Base-by-base conservation (phyloP, 78 protist species). In the Planoprotostelium fungivorum region DNA sequence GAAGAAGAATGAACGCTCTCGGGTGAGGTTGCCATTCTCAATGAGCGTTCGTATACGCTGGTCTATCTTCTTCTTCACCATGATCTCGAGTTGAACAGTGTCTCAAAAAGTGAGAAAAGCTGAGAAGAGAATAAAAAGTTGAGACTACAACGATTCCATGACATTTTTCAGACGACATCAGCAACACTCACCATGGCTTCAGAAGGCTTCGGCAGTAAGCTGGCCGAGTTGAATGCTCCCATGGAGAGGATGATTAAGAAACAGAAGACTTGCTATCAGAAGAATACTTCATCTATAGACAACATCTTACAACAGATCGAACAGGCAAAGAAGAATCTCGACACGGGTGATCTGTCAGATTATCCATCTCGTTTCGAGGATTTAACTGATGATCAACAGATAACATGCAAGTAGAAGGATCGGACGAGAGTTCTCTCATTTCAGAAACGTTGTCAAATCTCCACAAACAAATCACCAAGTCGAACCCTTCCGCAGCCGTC, bases 1-100 rank as follows among this genome's bases (percentile, higher is more conserved):
- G 28, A 99, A 98, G 85, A 99, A 94, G 31, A 99, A 31, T 25
- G 96, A 51, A 34, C 99, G 92, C 84, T 98, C 99, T 38, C 94
- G 51, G 5, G 34, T 34, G 37, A 88, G 84, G 36, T 97, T 98
- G 39, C 96, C 94, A 39, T 95, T 94, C 92, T 98, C 99, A 73
- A 99, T 91, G 36, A 98, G 39, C 5, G 98, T 94, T 38, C 96
- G 90, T 51, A 98, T 89, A 63, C 99, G 96, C 29, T 85, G 5
- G 94, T 98, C 99, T 0, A 98, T 91, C 91, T 97, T 95, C 96
- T 96, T 96, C 73, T 51, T 90, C 51, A 91, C 89, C 94, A 96
- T 96, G 1, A 23, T 91, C 63, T 23, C 63, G 29, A 23, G 5
- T 5, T 85, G 87, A 85, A 25, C 73, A 25, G 34, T 36, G 29